Conservation (phyloP, 2,329 filamentous ascomycete genomes). For the Fusarium illudens region DNA sequence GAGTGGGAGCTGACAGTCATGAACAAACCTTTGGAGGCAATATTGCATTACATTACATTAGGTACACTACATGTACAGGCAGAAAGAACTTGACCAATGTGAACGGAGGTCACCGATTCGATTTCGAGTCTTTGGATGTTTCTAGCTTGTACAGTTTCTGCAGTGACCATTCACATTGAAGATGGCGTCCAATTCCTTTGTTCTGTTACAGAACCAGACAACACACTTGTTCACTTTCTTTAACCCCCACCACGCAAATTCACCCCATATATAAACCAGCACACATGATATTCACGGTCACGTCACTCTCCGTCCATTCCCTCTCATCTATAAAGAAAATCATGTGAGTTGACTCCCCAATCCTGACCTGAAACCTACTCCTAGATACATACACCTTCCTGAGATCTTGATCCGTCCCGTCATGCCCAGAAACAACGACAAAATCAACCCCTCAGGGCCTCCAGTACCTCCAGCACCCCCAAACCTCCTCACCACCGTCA, state of each 20-base stretch:
- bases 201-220: neutral
- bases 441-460: neutral
- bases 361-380: neutral
- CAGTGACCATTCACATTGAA: neutral
- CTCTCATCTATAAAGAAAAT: neutral
- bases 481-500: conserved; percentile 20
- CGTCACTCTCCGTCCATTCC: neutral
- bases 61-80: neutral
- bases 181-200: neutral
- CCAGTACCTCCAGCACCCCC: conserved; percentile 13
- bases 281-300: neutral
- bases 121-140: neutral
- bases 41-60: too few species aligned
- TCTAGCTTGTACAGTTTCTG: neutral
- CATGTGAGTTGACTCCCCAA: neutral
- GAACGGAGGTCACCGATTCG: neutral
- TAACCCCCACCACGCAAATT: neutral
- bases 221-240: conserved; percentile 2
- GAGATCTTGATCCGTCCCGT: neutral
- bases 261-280: conserved; percentile 4
- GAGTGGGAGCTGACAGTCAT: neutral
- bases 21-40: neutral
- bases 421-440: neutral
- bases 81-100: neutral
- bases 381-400: neutral